Evolutionary conservation across 257 asterid genomes (phyloP), one percentile per base, ranked within the genome.

Genomic region (Verbascum thapsus): DNA sequence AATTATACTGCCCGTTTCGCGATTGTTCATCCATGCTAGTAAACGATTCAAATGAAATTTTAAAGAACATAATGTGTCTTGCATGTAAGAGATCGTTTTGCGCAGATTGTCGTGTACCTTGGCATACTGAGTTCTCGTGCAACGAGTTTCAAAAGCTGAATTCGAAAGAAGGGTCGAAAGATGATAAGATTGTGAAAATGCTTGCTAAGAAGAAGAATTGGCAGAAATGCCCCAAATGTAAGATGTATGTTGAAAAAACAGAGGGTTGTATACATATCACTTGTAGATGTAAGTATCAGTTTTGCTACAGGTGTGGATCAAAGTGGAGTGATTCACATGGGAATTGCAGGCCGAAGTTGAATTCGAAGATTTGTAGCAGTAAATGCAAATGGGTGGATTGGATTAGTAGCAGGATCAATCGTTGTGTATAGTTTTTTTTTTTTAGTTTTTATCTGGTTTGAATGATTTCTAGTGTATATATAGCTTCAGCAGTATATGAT

Each of bases 191-290:
- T 42, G 73, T 83, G 59, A 78, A 72, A 57, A 43, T 26, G 2
- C 95, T 85, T 51, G 94, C 90, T 2, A 78, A 81, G 96, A 85
- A 83, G 81, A 88, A 79, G 73, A 75, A 57, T 5, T 88, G 91
- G 96, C 82, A 75, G 81, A 85, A 74, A 66, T 88, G 96, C 69
- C 91, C 94, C 42, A 68, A 69, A 50, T 88, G 96, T 74, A 83
- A 76, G 75, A 75, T 85, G 77, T 82, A 75, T 34, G 85, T 88
- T 9, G 96, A 85, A 48, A 85, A 76, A 48, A 39, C 50, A 0
- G 84, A 81, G 51, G 92, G 95, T 10, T 87, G 95, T 53, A 3
- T 64, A 43, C 95, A 87, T 51, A 84, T 87, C n/a, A 80, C 83
- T 53, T 87, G 95, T 57, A 60, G 88, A 76, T 87, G 95, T 61